Percentiles rank a stretch among this genome's conserved stretches.
phyloP scores from a whole-genome alignment of 371 early-diverging fungal species.

The Cokeromyces recurvatus region DNA sequence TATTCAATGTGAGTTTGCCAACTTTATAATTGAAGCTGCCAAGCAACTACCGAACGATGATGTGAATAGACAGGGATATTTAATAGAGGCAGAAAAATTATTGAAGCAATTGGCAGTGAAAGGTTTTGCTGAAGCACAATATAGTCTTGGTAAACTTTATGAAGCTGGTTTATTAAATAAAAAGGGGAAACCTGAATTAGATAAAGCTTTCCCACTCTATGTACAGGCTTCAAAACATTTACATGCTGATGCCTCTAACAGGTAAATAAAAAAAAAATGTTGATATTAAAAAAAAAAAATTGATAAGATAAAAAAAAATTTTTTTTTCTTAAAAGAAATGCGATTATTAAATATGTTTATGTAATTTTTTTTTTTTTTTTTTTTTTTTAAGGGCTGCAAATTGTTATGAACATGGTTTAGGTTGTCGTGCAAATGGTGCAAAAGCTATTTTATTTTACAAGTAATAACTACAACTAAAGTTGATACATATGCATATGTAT shows the following conservation, averaged over 20 bases:
- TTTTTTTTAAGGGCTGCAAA: constrained; percentile 36
- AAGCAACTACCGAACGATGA: constrained; percentile 15
- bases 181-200: constrained; percentile 66
- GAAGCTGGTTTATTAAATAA: constrained; percentile 44
- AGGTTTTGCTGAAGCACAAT: constrained; percentile 53
- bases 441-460: constrained; percentile 59
- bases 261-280: constrained; percentile 19
- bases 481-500: not conserved
- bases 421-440: constrained; percentile 43
- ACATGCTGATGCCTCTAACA: constrained; percentile 91
- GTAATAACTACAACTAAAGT: constrained; percentile 14
- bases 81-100: constrained; percentile 51
- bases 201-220: constrained; percentile 85
- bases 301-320: no score
- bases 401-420: constrained; percentile 60
- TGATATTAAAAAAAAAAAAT: not conserved
- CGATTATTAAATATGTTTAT: no score
- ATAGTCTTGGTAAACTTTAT: constrained; percentile 55
- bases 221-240: constrained; percentile 86
- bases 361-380: constrained; percentile 1
- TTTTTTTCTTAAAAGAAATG: no score
- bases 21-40: constrained; percentile 61
- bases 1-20: constrained; percentile 73
- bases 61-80: constrained; percentile 11
- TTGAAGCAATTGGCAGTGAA: constrained; percentile 43